A percentile compares a stretch with the other conserved stretches of the same genome.
phyloP scores from a whole-genome alignment of 2,329 filamentous ascomycete species.

The Xylariaceae sp. region DNA sequence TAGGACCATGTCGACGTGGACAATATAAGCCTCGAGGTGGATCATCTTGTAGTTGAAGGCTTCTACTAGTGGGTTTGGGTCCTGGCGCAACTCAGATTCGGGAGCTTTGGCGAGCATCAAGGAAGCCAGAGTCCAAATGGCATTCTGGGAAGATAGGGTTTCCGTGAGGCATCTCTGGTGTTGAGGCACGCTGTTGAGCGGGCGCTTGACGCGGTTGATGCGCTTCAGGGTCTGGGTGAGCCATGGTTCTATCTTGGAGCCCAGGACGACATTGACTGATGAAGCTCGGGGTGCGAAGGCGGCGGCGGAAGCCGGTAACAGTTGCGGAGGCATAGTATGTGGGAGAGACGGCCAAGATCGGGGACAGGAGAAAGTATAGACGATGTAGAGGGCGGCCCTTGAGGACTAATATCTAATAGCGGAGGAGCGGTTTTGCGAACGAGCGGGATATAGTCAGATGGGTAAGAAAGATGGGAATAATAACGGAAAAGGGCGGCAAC shows the following conservation, averaged over 20 bases:
- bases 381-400: conserved; percentile 19
- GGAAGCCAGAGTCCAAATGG: conserved; percentile 92
- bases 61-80: conserved; percentile 79
- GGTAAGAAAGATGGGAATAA: conserved; percentile 36
- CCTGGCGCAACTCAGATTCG: conserved; percentile 77
- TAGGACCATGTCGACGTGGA: conserved; percentile 98
- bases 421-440: conserved; percentile 24
- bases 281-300: conserved; percentile 90
- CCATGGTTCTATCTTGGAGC: conserved; percentile 92
- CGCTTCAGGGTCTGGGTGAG: conserved; percentile 94
- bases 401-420: conserved; percentile 33
- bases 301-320: conserved; percentile 91
- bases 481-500: conserved; percentile 44
- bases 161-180: conserved; percentile 95
- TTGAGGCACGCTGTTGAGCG: conserved; percentile 93
- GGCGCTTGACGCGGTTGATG: conserved; percentile 94
- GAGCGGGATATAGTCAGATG: conserved; percentile 31
- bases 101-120: conserved; percentile 90
- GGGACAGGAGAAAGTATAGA: conserved; percentile 13
- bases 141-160: conserved; percentile 82
- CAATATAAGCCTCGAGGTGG: conserved; percentile 94
- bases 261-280: conserved; percentile 91
- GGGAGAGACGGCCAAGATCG: background rate
- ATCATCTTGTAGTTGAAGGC: conserved; percentile 91
- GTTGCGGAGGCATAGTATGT: conserved; percentile 78